phyloP scores from a whole-genome alignment of 345 rosid genomes.

The Gossypium arboreum region DNA sequence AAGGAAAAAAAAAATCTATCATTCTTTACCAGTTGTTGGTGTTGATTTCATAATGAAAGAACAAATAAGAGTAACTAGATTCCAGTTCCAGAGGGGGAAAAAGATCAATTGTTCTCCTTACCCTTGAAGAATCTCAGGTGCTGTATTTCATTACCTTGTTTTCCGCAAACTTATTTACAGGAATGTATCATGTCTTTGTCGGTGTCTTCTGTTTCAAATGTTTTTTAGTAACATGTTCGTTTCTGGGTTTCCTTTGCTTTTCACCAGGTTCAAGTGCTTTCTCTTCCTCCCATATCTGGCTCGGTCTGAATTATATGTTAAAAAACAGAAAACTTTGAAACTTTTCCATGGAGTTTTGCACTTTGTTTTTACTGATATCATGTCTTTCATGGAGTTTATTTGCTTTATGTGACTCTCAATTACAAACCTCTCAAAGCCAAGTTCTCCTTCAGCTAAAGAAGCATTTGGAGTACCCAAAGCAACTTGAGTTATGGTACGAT shows the following conservation, averaged over 20 bases:
- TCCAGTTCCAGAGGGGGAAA: too few relatives aligned
- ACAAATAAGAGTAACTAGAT: too few relatives aligned
- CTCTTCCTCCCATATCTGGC: neutral
- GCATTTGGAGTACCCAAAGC: conserved; percentile 76
- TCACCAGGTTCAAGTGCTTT: neutral
- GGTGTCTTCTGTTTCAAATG: neutral
- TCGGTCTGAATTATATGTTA: neutral
- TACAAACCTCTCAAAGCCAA: conserved; percentile 58
- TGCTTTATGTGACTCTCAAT: conserved; percentile 39
- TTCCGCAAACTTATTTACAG: too few relatives aligned
- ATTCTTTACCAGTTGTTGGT: neutral
- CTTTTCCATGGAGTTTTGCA: conserved; percentile 35
- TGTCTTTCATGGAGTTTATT: conserved; percentile 41
- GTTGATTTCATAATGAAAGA: too few relatives aligned
- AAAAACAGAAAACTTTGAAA: neutral
- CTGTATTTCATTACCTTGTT: neutral
- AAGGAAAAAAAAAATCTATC: neutral
- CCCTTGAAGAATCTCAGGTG: neutral
- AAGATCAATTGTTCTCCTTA: neutral
- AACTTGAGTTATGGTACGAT: conserved; percentile 54
- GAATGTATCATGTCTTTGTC: neutral
- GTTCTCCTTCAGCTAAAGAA: conserved; percentile 69
- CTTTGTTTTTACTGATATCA: conserved; percentile 25
- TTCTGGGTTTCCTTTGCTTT: neutral
- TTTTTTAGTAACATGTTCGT: neutral